Percentiles rank a stretch among this genome's conserved stretches.
phyloP scores from a whole-genome alignment of 2,329 filamentous ascomycete genomes.

The Dothidotthia symphoricarpi region DNA sequence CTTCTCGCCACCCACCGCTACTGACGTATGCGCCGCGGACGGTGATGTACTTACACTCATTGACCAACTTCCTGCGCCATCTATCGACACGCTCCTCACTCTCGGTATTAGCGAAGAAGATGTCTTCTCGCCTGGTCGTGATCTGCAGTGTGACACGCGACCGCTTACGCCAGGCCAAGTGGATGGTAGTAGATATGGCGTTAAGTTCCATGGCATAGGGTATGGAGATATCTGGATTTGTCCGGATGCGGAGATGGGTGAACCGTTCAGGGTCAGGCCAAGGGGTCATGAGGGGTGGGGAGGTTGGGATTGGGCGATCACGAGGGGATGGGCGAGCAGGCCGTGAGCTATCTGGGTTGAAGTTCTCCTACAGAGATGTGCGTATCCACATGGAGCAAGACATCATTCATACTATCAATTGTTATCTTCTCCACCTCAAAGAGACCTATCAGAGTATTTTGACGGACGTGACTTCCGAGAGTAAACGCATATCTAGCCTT shows the following conservation, averaged over 20 bases:
- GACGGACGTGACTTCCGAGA: too few species aligned
- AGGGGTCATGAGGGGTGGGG: conserved; percentile 21
- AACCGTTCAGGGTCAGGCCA: conserved; percentile 15
- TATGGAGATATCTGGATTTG: conserved; percentile 14
- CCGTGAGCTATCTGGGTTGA: too few species aligned
- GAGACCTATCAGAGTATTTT: too few species aligned
- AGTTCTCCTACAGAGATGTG: too few species aligned
- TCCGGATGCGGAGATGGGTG: conserved; percentile 1
- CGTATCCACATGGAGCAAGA: too few species aligned
- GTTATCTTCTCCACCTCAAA: too few species aligned
- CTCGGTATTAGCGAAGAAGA: conserved; percentile 2
- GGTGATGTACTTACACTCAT: conserved; percentile 12
- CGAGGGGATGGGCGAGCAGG: conserved; percentile 8
- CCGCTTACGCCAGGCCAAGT: conserved; percentile 17
- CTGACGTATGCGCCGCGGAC: conserved; percentile 13
- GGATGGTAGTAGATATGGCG: conserved; percentile 19
- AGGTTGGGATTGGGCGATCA: conserved; percentile 19
- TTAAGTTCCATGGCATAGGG: conserved; percentile 14
- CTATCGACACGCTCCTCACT: conserved; percentile 2
- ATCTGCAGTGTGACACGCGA: conserved; percentile 11
- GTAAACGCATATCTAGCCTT: too few species aligned
- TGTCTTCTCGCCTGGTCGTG: neutral
- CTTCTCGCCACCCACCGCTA: conserved; percentile 3
- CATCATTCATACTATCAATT: too few species aligned
- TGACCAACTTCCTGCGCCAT: conserved; percentile 9